A percentile compares a stretch with the other conserved stretches of the same genome.
Evolutionary conservation across 306 rosid species (phyloP).

Genomic region (Fragaria iinumae): DNA sequence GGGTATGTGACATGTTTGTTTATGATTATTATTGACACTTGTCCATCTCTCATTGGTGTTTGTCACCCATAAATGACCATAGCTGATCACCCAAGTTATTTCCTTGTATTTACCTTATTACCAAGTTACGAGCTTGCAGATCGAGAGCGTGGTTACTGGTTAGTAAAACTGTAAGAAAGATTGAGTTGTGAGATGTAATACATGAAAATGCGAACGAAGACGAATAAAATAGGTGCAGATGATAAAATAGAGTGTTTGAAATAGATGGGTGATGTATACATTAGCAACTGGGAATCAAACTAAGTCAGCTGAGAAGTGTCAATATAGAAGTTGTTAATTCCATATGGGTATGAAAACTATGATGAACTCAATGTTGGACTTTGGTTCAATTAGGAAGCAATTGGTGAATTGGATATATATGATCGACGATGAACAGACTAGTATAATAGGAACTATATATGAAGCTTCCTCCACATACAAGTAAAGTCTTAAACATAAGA

Average conservation of each 20-base stretch:
- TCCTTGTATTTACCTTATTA: background rate
- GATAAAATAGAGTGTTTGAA: background rate
- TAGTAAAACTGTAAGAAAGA: background rate
- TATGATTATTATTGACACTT: no score
- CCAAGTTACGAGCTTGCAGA: no score
- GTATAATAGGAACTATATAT: background rate
- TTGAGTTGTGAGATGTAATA: no score
- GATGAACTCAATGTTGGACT: background rate
- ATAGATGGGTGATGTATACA: background rate
- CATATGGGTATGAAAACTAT: background rate
- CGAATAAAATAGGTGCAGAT: background rate
- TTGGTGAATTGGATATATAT: background rate
- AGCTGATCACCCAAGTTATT: no score
- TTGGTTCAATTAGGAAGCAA: background rate
- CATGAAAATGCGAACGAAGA: no score
- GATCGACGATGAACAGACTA: background rate
- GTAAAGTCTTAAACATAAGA: background rate
- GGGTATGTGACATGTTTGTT: no score
- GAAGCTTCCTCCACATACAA: background rate
- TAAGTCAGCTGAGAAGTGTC: background rate
- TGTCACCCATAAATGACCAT: no score
- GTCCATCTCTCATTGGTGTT: no score
- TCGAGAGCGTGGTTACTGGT: no score
- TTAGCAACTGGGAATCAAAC: background rate
- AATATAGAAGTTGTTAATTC: background rate